Base-by-base conservation (phyloP, 805 yeast genomes). In the Blastobotrys attinorum region DNA sequence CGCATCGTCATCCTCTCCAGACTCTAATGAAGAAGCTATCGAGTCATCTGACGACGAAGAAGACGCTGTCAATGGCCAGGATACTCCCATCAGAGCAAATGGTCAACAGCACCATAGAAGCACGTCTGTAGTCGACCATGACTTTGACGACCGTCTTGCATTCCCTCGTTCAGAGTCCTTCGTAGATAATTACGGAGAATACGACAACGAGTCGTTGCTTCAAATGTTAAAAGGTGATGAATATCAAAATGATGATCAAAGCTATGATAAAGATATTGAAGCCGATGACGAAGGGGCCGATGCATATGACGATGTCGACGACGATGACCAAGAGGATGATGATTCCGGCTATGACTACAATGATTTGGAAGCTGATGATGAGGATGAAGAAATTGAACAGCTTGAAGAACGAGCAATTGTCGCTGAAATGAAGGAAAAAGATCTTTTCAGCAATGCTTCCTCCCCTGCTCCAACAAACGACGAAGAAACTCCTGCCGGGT, bases 241-340 rank as follows among this genome's bases (percentile, higher is more conserved):
- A 25, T 25, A 25, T 25, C 10, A 25, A 25, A 25, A 25, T 25
- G 29, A 25, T 25, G 7, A 25, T 25, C 10, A 25, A 8, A 11
- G 10, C 7, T 25, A 8, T 25, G 87, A 79, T 45, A 86, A 77
- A 8, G 89, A 80, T 52, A 64, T 61, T 48, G 68, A 71, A 38
- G 73, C 73, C 45, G 74, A 70, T 45, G 61, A 69, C 6, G 36
- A 32, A 22, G 36, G 18, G 18, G 36, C 15, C 6, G 36, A 32
- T 5, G n/a, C n/a, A n/a, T 87, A 79, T 45, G 86, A 77, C 8
- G 89, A 80, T 52, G 64, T 61, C 48, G 67, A 71, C 38, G 73
- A 73, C 46, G 73, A 70, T 46, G 61, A 69, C 29, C 71, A 67
- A 33, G 72, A 48, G 25, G 51, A 40, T 3, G 54, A 25, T 8